Conservation (phyloP, 306 rosid species). For the Fagus sylvatica region DNA sequence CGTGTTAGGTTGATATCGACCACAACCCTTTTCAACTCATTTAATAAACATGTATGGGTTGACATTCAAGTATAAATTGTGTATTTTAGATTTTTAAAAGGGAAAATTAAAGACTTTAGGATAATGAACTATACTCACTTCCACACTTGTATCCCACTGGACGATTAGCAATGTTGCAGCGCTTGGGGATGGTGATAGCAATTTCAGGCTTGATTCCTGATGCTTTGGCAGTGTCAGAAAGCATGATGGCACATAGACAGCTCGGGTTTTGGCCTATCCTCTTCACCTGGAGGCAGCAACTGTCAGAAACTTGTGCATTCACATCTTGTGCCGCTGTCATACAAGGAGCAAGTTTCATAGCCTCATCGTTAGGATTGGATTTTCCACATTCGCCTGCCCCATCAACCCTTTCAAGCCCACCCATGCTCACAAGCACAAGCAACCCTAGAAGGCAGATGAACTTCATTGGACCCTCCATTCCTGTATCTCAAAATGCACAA, state of each 20-base stretch:
- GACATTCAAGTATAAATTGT: too few species aligned
- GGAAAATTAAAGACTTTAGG: too few species aligned
- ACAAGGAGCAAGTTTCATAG: conserved; percentile 59
- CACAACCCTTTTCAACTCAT: too few species aligned
- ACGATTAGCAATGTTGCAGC: conserved; percentile 59
- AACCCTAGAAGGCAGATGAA: conserved; percentile 40
- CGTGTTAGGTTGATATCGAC: too few species aligned
- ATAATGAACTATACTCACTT: conserved; percentile 31
- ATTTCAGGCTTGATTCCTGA: conserved; percentile 43
- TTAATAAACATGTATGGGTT: too few species aligned
- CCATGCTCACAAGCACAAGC: conserved; percentile 30
- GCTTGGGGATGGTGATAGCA: conserved; percentile 65
- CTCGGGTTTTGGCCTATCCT: conserved; percentile 47
- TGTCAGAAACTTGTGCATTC: conserved; percentile 44
- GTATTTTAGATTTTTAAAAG: too few species aligned
- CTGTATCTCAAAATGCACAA: not conserved
- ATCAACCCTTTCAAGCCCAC: conserved; percentile 27
- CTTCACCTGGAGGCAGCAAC: conserved; percentile 52
- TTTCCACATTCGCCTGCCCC: conserved; percentile 63
- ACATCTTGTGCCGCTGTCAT: conserved; percentile 52
- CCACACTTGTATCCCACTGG: conserved; percentile 74
- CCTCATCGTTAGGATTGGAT: conserved; percentile 56
- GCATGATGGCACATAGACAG: conserved; percentile 60
- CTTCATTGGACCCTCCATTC: conserved; percentile 40
- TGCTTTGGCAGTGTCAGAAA: conserved; percentile 48